These are phyloP conservation scores for Cercophora newfieldiana DNA, from an alignment of 495 filamentous ascomycete genomes.

Conservation along the genomic window DNA sequence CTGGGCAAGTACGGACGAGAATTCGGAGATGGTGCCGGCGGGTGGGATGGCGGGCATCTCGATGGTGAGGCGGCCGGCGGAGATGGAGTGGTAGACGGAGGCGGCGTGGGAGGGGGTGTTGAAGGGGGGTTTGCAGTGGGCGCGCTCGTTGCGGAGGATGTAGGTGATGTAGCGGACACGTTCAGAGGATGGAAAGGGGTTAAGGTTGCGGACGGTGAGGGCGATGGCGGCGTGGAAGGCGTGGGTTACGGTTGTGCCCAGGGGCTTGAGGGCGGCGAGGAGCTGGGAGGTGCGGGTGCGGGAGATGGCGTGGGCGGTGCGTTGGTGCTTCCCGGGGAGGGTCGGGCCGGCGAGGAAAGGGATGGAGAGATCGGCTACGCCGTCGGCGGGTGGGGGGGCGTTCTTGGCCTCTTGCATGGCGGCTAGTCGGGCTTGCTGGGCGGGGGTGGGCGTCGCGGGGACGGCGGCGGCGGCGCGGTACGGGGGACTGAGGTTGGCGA, in stretches of 20 bases:
- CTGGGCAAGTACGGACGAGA: background rate
- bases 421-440: conserved; percentile 7
- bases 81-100: conserved; percentile 36
- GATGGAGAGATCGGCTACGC: background rate
- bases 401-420: background rate
- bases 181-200: conserved; percentile 1
- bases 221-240: conserved; percentile 38
- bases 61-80: conserved; percentile 20
- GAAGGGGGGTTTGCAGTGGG: conserved; percentile 29
- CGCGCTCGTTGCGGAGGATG: conserved; percentile 36
- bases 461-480: conserved; percentile 20
- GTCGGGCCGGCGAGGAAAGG: background rate
- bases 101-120: conserved; percentile 30
- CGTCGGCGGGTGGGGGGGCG: background rate
- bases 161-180: conserved; percentile 32
- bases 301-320: conserved; percentile 20
- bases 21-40: background rate
- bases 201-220: conserved; percentile 27
- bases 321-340: conserved; percentile 21
- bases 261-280: conserved; percentile 25
- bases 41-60: conserved; percentile 15
- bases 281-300: conserved; percentile 17
- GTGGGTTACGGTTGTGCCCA: conserved; percentile 35
- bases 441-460: conserved; percentile 5
- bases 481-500: conserved; percentile 21